phyloP scores from a whole-genome alignment of 257 asterid species.

The Perilla frutescens region DNA sequence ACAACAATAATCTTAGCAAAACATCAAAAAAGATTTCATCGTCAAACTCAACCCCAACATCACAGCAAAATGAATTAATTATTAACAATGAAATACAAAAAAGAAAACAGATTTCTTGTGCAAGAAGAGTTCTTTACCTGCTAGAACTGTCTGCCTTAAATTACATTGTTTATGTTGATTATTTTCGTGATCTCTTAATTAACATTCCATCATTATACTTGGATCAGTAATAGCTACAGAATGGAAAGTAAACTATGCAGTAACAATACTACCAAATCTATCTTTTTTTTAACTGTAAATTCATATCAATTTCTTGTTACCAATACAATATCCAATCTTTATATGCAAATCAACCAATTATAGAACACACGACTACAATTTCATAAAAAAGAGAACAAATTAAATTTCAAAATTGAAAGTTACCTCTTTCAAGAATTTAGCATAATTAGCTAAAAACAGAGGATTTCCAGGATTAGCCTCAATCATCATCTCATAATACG shows the following conservation, averaged over 20 bases:
- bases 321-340: too few relatives aligned
- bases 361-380: not conserved
- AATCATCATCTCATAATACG: constrained; percentile 74
- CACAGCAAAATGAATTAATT: not conserved
- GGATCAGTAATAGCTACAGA: not conserved
- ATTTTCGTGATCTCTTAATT: too few relatives aligned
- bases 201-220: too few relatives aligned
- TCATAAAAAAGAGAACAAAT: not conserved
- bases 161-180: too few relatives aligned
- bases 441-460: constrained; percentile 76
- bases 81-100: not conserved
- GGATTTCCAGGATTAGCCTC: constrained; percentile 71
- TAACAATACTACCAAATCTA: not conserved
- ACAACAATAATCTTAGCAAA: not conserved
- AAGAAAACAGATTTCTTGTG: not conserved
- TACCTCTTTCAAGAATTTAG: constrained; percentile 83
- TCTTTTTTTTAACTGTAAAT: not conserved
- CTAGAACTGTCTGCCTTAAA: too few relatives aligned
- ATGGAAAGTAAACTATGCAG: not conserved
- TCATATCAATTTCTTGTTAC: not conserved
- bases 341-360: not conserved
- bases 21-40: not conserved
- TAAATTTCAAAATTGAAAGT: not conserved
- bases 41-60: not conserved
- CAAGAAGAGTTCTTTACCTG: too few relatives aligned